phyloP scores from a whole-genome alignment of 768 basidiomycete species.

The Leccinum disarticulatum region DNA sequence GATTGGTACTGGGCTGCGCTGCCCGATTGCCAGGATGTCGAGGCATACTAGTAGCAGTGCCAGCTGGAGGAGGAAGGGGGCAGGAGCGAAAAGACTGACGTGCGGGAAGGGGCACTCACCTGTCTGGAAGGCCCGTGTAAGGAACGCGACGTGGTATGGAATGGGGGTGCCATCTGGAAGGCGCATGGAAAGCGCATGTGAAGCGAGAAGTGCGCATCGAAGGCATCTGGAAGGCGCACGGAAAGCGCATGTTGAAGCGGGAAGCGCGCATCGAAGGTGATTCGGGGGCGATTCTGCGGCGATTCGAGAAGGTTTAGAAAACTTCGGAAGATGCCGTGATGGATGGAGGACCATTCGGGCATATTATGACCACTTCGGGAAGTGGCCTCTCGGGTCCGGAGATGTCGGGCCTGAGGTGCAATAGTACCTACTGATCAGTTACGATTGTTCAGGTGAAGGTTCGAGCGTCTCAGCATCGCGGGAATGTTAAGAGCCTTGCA shows the following conservation, averaged over 20 bases:
- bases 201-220: too few species aligned
- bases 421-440: too few species aligned
- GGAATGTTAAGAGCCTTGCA: too few species aligned
- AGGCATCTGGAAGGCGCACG: too few species aligned
- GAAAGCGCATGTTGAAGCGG: not conserved
- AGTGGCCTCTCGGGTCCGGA: not conserved
- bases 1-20: not conserved
- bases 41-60: not conserved
- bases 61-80: not conserved
- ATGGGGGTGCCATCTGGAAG: too few species aligned
- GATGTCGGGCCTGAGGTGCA: not conserved
- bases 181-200: too few species aligned
- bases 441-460: too few species aligned
- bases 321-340: not conserved
- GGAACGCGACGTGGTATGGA: too few species aligned
- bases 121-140: too few species aligned
- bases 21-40: not conserved
- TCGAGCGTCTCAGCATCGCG: too few species aligned
- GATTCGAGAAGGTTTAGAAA: not conserved
- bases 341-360: not conserved
- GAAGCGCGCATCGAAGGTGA: not conserved
- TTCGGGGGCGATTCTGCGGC: not conserved
- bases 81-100: not conserved
- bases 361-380: not conserved
- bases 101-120: too few species aligned